Base-by-base conservation (phyloP, 306 rosid species). In the Vicia sativa region DNA sequence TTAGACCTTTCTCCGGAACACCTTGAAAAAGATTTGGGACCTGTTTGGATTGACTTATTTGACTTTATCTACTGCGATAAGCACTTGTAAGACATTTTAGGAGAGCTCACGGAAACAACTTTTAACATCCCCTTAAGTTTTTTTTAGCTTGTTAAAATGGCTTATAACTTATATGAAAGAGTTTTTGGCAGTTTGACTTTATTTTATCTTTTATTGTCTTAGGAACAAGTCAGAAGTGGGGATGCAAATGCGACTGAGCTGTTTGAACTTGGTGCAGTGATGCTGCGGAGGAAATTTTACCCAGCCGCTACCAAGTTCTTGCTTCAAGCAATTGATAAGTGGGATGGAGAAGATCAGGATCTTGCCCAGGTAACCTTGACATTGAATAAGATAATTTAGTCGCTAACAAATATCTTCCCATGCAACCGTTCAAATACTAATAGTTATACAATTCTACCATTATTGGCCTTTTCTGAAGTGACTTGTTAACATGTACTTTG, bases 181-280 rank as follows among this genome's bases (percentile, higher is more conserved):
- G 38, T 6, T 34, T 34, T 34, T 34, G 7, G 38, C 38, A 34
- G 38, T 34, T 34, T 34, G 38, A 34, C 38, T 34, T 34, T 34
- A 39, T 9, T 3, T 11, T 39, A 39, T 9, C 67, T 35, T 75
- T 66, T 66, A 62, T 72, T 75, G 48, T 62, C 65, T 37, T 87
- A 92, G 96, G 98, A 92, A 66, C 96, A 90, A 70, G 98, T 92
- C 58, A 83, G 98, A 80, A 92, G 98, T 50, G 98, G 98, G 2
- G 96, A 87, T 85, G 98, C 91, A 28, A 82, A 78, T 80, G 98
- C 98, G 49, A 90, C 87, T 5, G 96, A 72, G 75, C 92, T 84
- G 72, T 92, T 92, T 75, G 98, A 92, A 80, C 98, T 92, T 67
- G 98, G 98, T 44, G 98, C 98, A 13, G 98, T 92, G 73, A 92